Percentiles rank a stretch among this genome's conserved stretches.
phyloP scores from a whole-genome alignment of 345 rosid genomes.

The Sisymbrium altissimum region DNA sequence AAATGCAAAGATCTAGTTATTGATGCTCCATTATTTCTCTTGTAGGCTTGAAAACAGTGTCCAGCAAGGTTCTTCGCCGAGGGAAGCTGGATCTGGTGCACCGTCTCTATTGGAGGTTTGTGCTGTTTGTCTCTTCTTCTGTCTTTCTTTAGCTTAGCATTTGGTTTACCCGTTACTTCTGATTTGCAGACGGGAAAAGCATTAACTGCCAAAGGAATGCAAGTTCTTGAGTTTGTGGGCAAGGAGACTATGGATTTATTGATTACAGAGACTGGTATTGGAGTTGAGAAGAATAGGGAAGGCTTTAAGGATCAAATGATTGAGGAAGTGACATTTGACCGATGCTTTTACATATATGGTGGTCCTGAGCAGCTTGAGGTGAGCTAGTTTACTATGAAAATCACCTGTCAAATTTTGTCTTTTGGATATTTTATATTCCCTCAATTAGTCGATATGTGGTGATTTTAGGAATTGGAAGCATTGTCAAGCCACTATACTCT shows the following conservation, averaged over 20 bases:
- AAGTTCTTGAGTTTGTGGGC: slow-evolving; percentile 93
- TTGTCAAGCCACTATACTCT: slow-evolving; percentile 80
- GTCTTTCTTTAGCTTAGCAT: background rate
- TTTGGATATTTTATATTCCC: background rate
- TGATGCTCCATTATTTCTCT: slow-evolving; percentile 1
- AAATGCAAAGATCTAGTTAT: background rate
- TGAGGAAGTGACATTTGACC: slow-evolving; percentile 94
- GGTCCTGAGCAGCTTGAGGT: slow-evolving; percentile 99
- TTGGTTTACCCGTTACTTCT: slow-evolving; percentile 15
- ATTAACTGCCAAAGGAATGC: slow-evolving; percentile 89
- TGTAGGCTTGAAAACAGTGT: slow-evolving; percentile 73
- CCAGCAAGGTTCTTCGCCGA: slow-evolving; percentile 62
- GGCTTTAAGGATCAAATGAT: slow-evolving; percentile 62
- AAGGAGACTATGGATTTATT: slow-evolving; percentile 94
- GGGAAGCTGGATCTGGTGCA: slow-evolving; percentile 63
- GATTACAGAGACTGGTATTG: slow-evolving; percentile 81
- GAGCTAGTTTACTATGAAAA: slow-evolving; percentile 19
- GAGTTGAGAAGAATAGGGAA: slow-evolving; percentile 53
- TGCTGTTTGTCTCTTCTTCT: slow-evolving; percentile 13
- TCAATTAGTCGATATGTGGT: slow-evolving; percentile 21
- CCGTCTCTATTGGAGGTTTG: slow-evolving; percentile 88
- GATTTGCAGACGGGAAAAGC: slow-evolving; percentile 81
- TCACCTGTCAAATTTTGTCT: background rate
- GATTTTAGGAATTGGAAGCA: slow-evolving; percentile 88
- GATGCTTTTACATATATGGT: slow-evolving; percentile 98